These are phyloP conservation scores for Pythium vanterpoolii DNA, from an alignment of 352 stramenopile species.

Conservation along the genomic window DNA sequence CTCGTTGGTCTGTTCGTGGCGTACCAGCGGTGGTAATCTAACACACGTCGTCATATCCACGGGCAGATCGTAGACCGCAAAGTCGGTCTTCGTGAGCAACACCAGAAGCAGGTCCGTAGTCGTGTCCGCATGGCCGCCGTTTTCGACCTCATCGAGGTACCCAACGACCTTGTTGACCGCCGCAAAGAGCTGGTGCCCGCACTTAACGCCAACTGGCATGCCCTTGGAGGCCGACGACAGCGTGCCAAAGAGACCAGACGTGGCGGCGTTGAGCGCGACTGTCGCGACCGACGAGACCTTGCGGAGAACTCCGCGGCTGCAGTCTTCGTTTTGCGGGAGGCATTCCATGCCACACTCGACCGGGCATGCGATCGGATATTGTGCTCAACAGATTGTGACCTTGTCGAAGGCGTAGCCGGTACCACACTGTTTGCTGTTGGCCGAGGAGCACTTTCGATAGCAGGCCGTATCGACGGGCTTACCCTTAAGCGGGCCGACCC, in stretches of 20 bases:
- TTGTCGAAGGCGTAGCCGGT: slow-evolving; percentile 52
- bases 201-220: slow-evolving; percentile 42
- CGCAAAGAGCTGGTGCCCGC: slow-evolving; percentile 41
- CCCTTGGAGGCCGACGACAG: slow-evolving; percentile 36
- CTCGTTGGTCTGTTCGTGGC: slow-evolving; percentile 14
- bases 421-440: slow-evolving; percentile 31
- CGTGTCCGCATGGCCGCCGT: slow-evolving; percentile 5
- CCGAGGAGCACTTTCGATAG: slow-evolving; percentile 43
- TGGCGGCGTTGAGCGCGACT: slow-evolving; percentile 47
- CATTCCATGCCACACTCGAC: slow-evolving; percentile 68
- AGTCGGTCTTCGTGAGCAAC: slow-evolving; percentile 41
- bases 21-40: slow-evolving; percentile 25
- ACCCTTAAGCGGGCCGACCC: slow-evolving; percentile 29
- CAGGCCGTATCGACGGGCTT: slow-evolving; percentile 35
- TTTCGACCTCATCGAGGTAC: slow-evolving; percentile 9
- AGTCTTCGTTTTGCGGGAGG: slow-evolving; percentile 68
- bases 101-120: slow-evolving; percentile 34
- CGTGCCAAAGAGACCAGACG: slow-evolving; percentile 50
- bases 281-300: slow-evolving; percentile 48
- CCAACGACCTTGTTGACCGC: slow-evolving; percentile 37
- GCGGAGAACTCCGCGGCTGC: slow-evolving; percentile 37
- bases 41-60: slow-evolving; percentile 39
- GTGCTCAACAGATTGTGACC: slow-evolving; percentile 48
- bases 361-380: slow-evolving; percentile 70
- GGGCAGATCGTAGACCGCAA: slow-evolving; percentile 43